Evolutionary conservation across 2,329 filamentous ascomycete species (phyloP), one percentile per base, ranked within the genome.

Genomic region (Ophiocordyceps camponoti-rufipedis): DNA sequence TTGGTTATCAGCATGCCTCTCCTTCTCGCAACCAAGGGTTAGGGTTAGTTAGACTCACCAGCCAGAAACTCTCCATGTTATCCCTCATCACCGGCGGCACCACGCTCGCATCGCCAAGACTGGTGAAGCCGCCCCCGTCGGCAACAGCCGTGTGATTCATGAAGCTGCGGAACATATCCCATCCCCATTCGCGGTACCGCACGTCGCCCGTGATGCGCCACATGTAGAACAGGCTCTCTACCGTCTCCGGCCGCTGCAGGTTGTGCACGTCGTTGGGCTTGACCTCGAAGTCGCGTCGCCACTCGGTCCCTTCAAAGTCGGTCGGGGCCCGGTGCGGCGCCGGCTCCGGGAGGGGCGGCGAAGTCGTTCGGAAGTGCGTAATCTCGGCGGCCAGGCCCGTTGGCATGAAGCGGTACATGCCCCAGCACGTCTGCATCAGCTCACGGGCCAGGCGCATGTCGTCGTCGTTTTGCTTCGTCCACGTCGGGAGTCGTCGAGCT

Each of bases 61-160:
- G 75, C 91, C 91, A 98, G 66, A 96, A 96, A 59, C 86, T 93
- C 66, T 98, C 91, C 89, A 98, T 95, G 54, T 96, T 96, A 62
- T 98, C 89, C 48, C 78, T 72, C 42, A 69, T 67, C 13, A 68
- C 61, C 0, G 86, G 78, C 18, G 88, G 87, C 10, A 91, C 63
- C 5, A 64, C 63, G 52, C 81, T 79, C 28, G 87, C 88, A 57
- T 93, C 77, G 16, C 71, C 71, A 49, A 96, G 69, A 52, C 82
- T 88, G 1, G 85, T 86, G 58, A 93, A 96, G 0, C 87, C 87
- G 38, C 79, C 79, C 35, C 78, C 78, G 38, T 88, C 81, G 41
- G 76, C 71, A 2, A 94, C 82, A 7, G 82, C 77, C 1, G 85
- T 94, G 62, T 94, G 74, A 55, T 86, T 81, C 62, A 89, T 71